Percentiles rank a stretch among this genome's conserved stretches.
phyloP scores from a whole-genome alignment of 2,329 filamentous ascomycete genomes.

The Sphaerostilbella broomeana region DNA sequence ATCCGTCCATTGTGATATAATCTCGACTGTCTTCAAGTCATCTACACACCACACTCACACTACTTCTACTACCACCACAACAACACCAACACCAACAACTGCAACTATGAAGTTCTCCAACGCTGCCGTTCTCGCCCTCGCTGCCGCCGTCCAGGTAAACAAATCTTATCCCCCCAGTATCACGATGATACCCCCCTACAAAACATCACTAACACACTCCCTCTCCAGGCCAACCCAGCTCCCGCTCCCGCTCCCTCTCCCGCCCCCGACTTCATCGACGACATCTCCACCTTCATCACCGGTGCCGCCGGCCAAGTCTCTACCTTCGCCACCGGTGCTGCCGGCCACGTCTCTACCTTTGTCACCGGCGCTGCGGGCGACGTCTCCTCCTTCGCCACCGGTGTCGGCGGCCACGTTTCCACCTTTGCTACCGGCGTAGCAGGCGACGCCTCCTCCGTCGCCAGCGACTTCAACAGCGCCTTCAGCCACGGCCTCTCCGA shows the following conservation, averaged over 20 bases:
- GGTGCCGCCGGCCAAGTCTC: constrained; percentile 8
- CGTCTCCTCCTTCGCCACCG: constrained; percentile 5
- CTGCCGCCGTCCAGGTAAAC: constrained; percentile 26
- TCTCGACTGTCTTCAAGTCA: too few species aligned
- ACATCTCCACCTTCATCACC: constrained; percentile 13
- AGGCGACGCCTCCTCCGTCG: constrained; percentile 4
- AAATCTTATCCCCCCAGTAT: too few species aligned
- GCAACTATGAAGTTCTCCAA: constrained; percentile 33
- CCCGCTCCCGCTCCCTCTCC: constrained; percentile 14
- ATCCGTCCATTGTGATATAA: too few species aligned
- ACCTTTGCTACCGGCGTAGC: constrained; percentile 1
- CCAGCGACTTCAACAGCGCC: constrained; percentile 1
- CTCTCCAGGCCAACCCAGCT: not conserved
- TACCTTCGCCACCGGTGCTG: constrained; percentile 3
- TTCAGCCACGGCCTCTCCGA: constrained; percentile 9
- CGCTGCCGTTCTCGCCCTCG: constrained; percentile 26
- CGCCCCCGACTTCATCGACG: constrained; percentile 11
- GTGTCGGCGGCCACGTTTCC: constrained; percentile 6
- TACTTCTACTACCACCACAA: too few species aligned
- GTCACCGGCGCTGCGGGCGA: not conserved
- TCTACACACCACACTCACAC: not conserved
- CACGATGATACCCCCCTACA: too few species aligned
- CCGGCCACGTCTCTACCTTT: constrained; percentile 7
- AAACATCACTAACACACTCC: not conserved
- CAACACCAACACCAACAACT: not conserved